Conservation (phyloP, 2,329 filamentous ascomycete genomes). For the Phialophora tarda region DNA sequence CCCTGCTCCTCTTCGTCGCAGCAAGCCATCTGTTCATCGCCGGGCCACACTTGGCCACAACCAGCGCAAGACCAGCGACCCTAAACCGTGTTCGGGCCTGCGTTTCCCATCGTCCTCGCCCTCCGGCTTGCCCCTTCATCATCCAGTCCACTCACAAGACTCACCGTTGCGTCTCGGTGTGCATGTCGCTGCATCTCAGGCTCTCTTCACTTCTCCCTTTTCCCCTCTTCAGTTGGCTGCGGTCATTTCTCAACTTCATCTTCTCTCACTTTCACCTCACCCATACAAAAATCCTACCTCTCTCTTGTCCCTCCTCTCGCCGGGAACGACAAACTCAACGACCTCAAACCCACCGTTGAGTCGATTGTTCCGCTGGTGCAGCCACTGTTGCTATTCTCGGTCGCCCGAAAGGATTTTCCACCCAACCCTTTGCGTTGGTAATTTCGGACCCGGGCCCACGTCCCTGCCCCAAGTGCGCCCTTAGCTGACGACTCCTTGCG, state of each 20-base stretch:
- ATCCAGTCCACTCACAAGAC: slow-evolving; percentile 10
- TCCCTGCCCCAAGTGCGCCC: slow-evolving; percentile 25
- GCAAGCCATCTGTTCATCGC: slow-evolving; percentile 14
- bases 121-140: slow-evolving; percentile 15
- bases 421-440: slow-evolving; percentile 32
- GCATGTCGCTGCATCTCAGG: slow-evolving; percentile 11
- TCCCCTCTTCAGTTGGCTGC: slow-evolving; percentile 15
- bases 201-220: slow-evolving; percentile 17
- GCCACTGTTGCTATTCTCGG: slow-evolving; percentile 37
- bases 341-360: slow-evolving; percentile 17
- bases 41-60: slow-evolving; percentile 8
- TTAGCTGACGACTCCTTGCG: slow-evolving; percentile 37
- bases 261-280: slow-evolving; percentile 18
- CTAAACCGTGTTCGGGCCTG: slow-evolving; percentile 17
- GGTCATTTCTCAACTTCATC: slow-evolving; percentile 11
- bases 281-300: slow-evolving; percentile 9
- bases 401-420: slow-evolving; percentile 28
- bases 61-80: slow-evolving; percentile 11
- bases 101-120: slow-evolving; percentile 13
- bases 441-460: slow-evolving; percentile 39
- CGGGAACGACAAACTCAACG: slow-evolving; percentile 14
- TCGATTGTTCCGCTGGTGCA: slow-evolving; percentile 29
- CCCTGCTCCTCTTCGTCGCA: slow-evolving; percentile 24
- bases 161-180: slow-evolving; percentile 5
- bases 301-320: slow-evolving; percentile 17